phyloP scores from a whole-genome alignment of 495 filamentous ascomycete species.

The Jackrogersella multiformis region DNA sequence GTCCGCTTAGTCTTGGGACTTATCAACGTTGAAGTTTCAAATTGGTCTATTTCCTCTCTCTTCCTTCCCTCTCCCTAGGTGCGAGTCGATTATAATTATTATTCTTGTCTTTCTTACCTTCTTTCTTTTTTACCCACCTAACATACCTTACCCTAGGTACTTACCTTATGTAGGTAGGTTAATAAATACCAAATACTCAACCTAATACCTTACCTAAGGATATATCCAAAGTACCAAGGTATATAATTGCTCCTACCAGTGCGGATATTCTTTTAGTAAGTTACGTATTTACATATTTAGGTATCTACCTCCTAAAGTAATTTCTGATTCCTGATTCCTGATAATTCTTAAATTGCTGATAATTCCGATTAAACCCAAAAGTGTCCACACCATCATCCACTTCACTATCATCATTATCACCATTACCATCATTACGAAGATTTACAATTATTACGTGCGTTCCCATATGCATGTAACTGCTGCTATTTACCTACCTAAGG shows the following conservation, averaged over 20 bases:
- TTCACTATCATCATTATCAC: not conserved
- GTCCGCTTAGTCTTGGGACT: constrained; percentile 12
- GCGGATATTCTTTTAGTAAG: too few relatives aligned
- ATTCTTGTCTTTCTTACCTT: constrained; percentile 11
- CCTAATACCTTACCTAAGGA: too few relatives aligned
- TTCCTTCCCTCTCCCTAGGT: not conserved
- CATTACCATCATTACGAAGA: not conserved
- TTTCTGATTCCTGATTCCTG: too few relatives aligned
- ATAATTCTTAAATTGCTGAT: not conserved
- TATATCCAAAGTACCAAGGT: too few relatives aligned
- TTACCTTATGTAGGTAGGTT: too few relatives aligned
- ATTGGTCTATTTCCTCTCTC: constrained; percentile 18
- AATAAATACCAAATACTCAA: too few relatives aligned
- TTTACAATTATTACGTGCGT: not conserved
- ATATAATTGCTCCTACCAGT: too few relatives aligned
- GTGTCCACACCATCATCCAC: not conserved
- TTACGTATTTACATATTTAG: too few relatives aligned
- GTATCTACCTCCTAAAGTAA: too few relatives aligned
- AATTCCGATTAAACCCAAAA: not conserved
- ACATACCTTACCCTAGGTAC: too few relatives aligned
- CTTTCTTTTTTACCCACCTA: not conserved
- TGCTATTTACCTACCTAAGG: not conserved
- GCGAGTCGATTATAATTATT: not conserved
- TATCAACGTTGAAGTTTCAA: constrained; percentile 36
- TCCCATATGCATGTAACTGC: not conserved